Percentiles rank a stretch among this genome's conserved stretches.
Conservation (phyloP, 352 stramenopile species). For the Phytophthora crassamura region DNA sequence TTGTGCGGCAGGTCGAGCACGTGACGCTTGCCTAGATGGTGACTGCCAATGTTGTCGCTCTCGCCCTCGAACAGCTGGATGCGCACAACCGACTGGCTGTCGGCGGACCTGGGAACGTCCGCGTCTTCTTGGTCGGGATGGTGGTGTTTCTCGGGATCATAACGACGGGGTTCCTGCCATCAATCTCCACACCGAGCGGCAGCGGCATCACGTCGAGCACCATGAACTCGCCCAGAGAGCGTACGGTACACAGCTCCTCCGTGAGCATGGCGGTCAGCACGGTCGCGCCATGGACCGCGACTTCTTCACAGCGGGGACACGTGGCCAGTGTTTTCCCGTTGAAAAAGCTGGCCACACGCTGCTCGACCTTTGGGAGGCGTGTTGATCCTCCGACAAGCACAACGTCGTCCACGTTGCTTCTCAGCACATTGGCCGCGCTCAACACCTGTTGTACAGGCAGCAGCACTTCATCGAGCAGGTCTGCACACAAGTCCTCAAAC, state of each 20-base stretch:
- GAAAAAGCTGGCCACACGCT: conserved; percentile 2
- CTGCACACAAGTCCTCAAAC: conserved; percentile 1
- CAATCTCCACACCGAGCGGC: conserved; percentile 4
- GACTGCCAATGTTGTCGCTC: background rate
- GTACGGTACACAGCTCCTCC: background rate
- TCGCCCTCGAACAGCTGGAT: conserved; percentile 1
- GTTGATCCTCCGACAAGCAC: conserved; percentile 4
- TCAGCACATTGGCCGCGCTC: background rate
- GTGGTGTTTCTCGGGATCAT: conserved; percentile 7
- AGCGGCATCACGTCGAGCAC: conserved; percentile 8
- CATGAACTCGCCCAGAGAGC: conserved; percentile 1
- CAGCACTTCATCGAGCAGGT: background rate
- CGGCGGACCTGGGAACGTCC: background rate
- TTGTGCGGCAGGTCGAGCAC: background rate
- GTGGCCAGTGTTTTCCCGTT: background rate
- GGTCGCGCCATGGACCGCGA: background rate
- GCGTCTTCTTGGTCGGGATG: conserved; percentile 5
- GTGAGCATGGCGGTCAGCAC: conserved; percentile 2
- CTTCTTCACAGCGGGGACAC: background rate
- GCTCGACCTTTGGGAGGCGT: background rate
- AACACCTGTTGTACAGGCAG: conserved; percentile 5
- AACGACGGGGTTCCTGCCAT: background rate
- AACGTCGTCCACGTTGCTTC: background rate
- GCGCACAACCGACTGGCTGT: conserved; percentile 1
- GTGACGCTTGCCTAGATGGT: background rate